Evolutionary conservation across 1,284 basidiomycete species (phyloP), one percentile per base, ranked within the genome.

Genomic region (Hortiboletus rubellus): DNA sequence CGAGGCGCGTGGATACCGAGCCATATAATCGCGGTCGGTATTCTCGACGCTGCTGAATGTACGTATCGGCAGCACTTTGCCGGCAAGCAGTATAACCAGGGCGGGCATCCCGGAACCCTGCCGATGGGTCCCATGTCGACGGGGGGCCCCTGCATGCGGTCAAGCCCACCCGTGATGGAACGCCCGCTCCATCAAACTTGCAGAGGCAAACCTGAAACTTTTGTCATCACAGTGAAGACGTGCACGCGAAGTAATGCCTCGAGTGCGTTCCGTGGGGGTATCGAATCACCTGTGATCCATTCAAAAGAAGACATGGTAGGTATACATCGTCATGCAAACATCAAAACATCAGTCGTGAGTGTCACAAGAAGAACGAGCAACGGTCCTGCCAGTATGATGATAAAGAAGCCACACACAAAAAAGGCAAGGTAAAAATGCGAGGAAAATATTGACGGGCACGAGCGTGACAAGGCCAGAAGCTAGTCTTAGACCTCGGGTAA

Each of bases 401-500:
- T 11, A 41, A 47, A 34, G 5, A 56, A 30, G 17, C 27, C 27
- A 22, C 18, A 18, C 18, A 18, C 18, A 18, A 18, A 18, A 18
- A 18, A 18, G 18, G 18, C 18, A 18, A 18, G 18, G 18, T 18
- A 18, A 18, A 31, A 7, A 34, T 22, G 22, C 18, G 37, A 31
- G 11, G 15, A 46, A 46, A 54, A 22, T 22, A 22, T 22, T n/a
- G 36, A 52, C 11, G 27, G 27, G 50, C 22, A 58, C 42, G 44
- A 31, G 38, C 48, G 11, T n/a, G 54, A 64, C 58, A 42, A 9
- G 15, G 18, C 15, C 15, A 37, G 7, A 34, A 24, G 17, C 22
- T 2, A 7, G n/a, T n/a, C 33, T 56, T 34, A 58, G 22, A 60
- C 58, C 27, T 52, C 43, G 53, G 52, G 48, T 31, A 27, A 9